Base-by-base conservation (phyloP, 2,329 filamentous ascomycete species). In the Phialemonium atrogriseum region DNA sequence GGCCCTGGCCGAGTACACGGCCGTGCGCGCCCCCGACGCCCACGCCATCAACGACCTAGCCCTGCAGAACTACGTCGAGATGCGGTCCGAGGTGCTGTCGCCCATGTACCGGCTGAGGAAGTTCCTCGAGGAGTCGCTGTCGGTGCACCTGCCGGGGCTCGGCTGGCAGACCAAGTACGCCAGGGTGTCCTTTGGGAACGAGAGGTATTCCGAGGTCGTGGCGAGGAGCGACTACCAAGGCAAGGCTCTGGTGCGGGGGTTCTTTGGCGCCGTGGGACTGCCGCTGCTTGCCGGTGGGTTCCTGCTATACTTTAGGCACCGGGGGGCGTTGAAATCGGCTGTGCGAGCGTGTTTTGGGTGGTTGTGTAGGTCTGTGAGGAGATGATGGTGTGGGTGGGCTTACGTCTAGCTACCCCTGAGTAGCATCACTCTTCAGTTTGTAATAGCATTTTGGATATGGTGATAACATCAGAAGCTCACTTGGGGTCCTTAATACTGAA, bases 121-220 rank as follows among this genome's bases (percentile, higher is more conserved):
- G 58, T 78, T 67, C 42, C 62, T 95, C 10, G 91, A 98, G 51
- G 91, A 98, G 61, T 74, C 71, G 20, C 62, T 96, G 32, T 84
- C 81, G 32, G 71, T 82, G 10, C 79, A 82, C 46, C 50, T 93
- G 3, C 91, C 91, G 0, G 62, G 69, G 16, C 58, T 88, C 10
- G 91, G 89, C 1, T 95, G 89, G 79, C 77, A 81, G 50, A 98
- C 91, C 2, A 86, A 94, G 59, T 98, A 98, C 52, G 78, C 83
- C 1, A 73, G 89, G 13, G 80, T 98, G 7, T 94, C 87, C 44
- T 98, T 98, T 54, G 85, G 85, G 37, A 95, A 94, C 48, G 82
- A 94, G 59, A 66, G 84, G 13, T 98, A 98, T 56, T 84, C 83
- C 1, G 80, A 93, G 38, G 83, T 96, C 4, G 70, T 86, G 20